Evolutionary conservation across 2,329 filamentous ascomycete species (phyloP), one percentile per base, ranked within the genome.

Genomic region (Alternaria triticimaculans): DNA sequence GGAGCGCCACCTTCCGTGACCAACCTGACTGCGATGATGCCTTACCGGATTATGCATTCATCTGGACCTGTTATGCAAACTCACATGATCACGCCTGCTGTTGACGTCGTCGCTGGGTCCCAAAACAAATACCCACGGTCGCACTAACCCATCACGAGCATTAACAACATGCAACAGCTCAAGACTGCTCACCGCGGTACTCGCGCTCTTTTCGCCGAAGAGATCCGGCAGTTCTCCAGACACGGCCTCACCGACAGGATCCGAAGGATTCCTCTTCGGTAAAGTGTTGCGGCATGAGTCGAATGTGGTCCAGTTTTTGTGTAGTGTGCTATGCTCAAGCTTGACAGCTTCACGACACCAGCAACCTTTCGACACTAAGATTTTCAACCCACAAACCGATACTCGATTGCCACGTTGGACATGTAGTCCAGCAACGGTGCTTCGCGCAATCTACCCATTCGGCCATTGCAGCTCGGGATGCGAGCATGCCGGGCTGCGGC

Each of bases 401-500:
- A 25, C 20, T 18, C 43, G 26, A 43, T 30, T 44, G 41, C 58
- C 14, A 33, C n/a, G 25, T 28, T 12, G 37, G 54, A 28, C 5
- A 18, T 21, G 20, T 54, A 44, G 20, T 44, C 18, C 25, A 18
- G 20, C n/a, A 20, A 43, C 28, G 30, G 11, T 33, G 2, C 20
- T 48, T 54, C 21, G 37, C 44, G 28, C 20, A 28, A 26, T 11
- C 43, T 14, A 48, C 37, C 26, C 33, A 25, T 25, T 20, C 25
- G 28, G 46, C 23, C 25, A 23, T 48, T n/a, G 37, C 8, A 11
- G 21, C 28, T 12, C 25, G 41, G 49, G 37, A 21, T 46, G 28
- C 41, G 48, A 55, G 18, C 7, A 60, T 41, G 44, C 43, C 53
- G 23, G 46, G 63, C 57, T 67, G 63, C 63, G 63, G 60, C 63